These are phyloP conservation scores for Aspergillus pseudoterreus DNA, from an alignment of 2,329 filamentous ascomycete species.

Conservation along the genomic window DNA sequence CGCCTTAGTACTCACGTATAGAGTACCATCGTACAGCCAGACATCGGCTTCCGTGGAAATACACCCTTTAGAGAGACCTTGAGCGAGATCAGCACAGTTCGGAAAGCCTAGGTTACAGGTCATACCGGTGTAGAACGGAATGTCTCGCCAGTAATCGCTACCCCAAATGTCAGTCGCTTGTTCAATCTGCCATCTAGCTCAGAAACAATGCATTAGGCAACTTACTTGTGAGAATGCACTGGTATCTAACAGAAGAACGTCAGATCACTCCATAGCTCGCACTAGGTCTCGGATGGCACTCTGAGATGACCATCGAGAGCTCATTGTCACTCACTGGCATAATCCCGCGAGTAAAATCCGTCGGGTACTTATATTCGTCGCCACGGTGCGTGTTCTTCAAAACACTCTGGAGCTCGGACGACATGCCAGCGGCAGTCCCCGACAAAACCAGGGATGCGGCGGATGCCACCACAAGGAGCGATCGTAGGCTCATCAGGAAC, in stretches of 20 bases:
- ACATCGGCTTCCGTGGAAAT: constrained; percentile 59
- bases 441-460: constrained; percentile 22
- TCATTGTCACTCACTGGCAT: constrained; percentile 45
- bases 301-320: too few relatives aligned
- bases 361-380: constrained; percentile 57
- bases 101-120: constrained; percentile 28
- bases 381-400: constrained; percentile 52
- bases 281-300: neutral
- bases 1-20: constrained; percentile 43
- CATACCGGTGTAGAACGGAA: constrained; percentile 45
- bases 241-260: constrained; percentile 28
- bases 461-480: constrained; percentile 18
- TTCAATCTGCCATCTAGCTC: neutral
- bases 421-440: constrained; percentile 28
- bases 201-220: neutral
- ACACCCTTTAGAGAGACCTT: constrained; percentile 55
- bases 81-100: neutral
- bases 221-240: constrained; percentile 41
- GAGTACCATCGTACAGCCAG: constrained; percentile 54
- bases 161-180: constrained; percentile 1
- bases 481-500: constrained; percentile 7
- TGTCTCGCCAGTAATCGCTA: constrained; percentile 56
- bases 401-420: constrained; percentile 52
- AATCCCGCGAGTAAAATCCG: constrained; percentile 58
- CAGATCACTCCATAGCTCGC: neutral